A percentile compares a stretch with the other conserved stretches of the same genome.
Conservation (phyloP, 225 moss, liverwort and hornwort genomes). For the Pseudoscleropodium purum region DNA sequence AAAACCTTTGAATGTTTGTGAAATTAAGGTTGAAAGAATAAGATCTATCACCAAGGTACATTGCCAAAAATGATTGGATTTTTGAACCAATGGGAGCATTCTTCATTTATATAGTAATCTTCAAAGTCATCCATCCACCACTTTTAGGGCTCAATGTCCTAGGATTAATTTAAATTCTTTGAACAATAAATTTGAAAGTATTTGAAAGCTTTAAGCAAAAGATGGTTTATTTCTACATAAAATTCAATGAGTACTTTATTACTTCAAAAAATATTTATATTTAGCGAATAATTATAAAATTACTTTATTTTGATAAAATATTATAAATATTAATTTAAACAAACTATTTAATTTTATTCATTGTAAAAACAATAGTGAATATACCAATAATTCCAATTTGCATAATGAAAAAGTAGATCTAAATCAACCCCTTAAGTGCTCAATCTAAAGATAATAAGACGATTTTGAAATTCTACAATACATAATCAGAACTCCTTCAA, state of each 20-base stretch:
- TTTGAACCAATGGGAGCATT: background rate
- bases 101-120: background rate
- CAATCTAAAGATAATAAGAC: background rate
- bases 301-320: too few species aligned
- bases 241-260: background rate
- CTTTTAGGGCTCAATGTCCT: background rate
- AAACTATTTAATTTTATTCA: background rate
- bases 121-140: background rate
- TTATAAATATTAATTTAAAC: too few species aligned
- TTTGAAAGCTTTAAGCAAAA: background rate
- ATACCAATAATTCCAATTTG: background rate
- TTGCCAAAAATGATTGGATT: background rate
- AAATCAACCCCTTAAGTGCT: too few species aligned
- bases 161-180: background rate
- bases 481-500: background rate
- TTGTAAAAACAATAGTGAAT: background rate
- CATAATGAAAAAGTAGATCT: background rate
- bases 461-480: background rate
- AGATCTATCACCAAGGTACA: background rate
- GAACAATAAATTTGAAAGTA: background rate
- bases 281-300: too few species aligned
- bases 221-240: background rate
- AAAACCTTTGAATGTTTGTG: background rate
- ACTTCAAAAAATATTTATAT: background rate
- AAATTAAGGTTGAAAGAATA: background rate